Percentiles rank a stretch among this genome's conserved stretches.
phyloP scores from a whole-genome alignment of 208 protist genomes.

The Trypanosoma caninum region DNA sequence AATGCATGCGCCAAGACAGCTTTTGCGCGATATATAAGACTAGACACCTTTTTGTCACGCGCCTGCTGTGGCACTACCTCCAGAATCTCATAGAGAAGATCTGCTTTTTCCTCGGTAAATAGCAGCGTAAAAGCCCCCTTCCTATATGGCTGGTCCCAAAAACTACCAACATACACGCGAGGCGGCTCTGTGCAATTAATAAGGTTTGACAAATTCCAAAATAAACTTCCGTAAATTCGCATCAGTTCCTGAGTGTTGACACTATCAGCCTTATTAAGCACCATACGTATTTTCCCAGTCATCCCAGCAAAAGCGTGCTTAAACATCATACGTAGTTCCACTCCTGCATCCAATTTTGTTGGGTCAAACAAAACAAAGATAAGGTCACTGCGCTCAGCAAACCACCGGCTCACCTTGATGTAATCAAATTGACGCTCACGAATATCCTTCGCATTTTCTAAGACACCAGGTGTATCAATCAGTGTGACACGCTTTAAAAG shows the following conservation, averaged over 20 bases:
- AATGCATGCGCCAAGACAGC: slow-evolving; percentile 84
- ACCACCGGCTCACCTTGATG: slow-evolving; percentile 65
- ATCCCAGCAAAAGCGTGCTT: slow-evolving; percentile 63
- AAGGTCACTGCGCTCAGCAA: slow-evolving; percentile 72
- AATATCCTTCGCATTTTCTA: slow-evolving; percentile 59
- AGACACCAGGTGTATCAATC: slow-evolving; percentile 74
- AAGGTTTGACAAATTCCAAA: slow-evolving; percentile 95
- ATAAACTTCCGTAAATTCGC: slow-evolving; percentile 94
- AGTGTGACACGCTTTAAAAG: slow-evolving; percentile 81
- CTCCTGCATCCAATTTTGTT: slow-evolving; percentile 63
- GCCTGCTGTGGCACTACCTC: slow-evolving; percentile 75
- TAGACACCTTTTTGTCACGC: slow-evolving; percentile 88
- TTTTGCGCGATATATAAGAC: slow-evolving; percentile 86
- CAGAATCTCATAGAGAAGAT: slow-evolving; percentile 82
- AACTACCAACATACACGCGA: slow-evolving; percentile 95
- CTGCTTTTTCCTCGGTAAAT: slow-evolving; percentile 77
- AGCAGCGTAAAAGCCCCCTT: slow-evolving; percentile 58
- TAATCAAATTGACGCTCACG: slow-evolving; percentile 71
- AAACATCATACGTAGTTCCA: slow-evolving; percentile 65
- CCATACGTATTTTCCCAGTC: slow-evolving; percentile 92
- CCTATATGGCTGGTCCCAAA: slow-evolving; percentile 91
- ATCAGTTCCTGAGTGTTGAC: slow-evolving; percentile 93
- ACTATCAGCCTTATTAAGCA: slow-evolving; percentile 96
- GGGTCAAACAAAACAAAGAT: slow-evolving; percentile 85
- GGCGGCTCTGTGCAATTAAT: slow-evolving; percentile 92